Conservation (phyloP, 2,329 filamentous ascomycete genomes). For the Triangularia verruculosa region DNA sequence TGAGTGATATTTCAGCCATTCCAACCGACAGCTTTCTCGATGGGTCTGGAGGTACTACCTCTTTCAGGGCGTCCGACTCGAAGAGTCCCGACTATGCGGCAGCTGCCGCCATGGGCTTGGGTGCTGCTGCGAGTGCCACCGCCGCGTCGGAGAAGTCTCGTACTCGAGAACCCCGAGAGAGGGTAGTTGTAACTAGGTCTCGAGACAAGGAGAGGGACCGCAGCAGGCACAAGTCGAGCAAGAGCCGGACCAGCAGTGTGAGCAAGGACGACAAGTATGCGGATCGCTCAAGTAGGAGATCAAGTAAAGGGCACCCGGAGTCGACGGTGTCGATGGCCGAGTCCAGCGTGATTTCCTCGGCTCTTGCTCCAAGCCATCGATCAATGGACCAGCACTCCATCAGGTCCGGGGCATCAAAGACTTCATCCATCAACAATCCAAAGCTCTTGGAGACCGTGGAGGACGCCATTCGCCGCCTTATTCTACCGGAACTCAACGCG, state of each 20-base stretch:
- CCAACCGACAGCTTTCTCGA: slow-evolving; percentile 61
- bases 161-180: slow-evolving; percentile 42
- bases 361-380: slow-evolving; percentile 52
- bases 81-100: slow-evolving; percentile 39
- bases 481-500: slow-evolving; percentile 86
- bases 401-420: slow-evolving; percentile 48
- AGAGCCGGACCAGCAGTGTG: slow-evolving; percentile 49
- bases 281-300: slow-evolving; percentile 49
- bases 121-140: slow-evolving; percentile 33
- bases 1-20: slow-evolving; percentile 83
- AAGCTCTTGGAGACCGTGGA: slow-evolving; percentile 88
- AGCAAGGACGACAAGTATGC: slow-evolving; percentile 49
- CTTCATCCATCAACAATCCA: slow-evolving; percentile 85
- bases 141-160: slow-evolving; percentile 41
- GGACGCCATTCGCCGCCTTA: slow-evolving; percentile 84
- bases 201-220: slow-evolving; percentile 44
- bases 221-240: slow-evolving; percentile 48
- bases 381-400: slow-evolving; percentile 54
- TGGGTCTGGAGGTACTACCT: slow-evolving; percentile 48
- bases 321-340: slow-evolving; percentile 52
- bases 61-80: slow-evolving; percentile 29
- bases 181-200: slow-evolving; percentile 30
- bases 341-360: slow-evolving; percentile 54
- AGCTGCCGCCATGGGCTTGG: slow-evolving; percentile 38
- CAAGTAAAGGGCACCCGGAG: slow-evolving; percentile 52